Conservation (phyloP, 495 filamentous ascomycete species). For the Aspergillus coremiiformis region DNA sequence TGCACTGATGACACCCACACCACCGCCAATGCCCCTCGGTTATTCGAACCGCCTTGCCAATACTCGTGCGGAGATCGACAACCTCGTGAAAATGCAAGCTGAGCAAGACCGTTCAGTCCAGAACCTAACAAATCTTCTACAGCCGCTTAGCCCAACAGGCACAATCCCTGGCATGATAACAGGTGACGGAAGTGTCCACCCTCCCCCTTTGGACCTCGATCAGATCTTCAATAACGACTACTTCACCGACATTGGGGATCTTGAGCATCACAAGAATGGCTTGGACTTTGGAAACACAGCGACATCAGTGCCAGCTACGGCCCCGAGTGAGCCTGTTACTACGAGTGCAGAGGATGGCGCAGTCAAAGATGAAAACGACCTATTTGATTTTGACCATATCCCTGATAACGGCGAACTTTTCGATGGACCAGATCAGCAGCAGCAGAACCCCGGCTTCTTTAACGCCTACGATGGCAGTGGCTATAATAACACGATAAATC, state of each 20-base stretch:
- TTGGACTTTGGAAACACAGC: constrained; percentile 20
- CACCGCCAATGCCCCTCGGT: constrained; percentile 52
- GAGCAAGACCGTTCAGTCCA: constrained; percentile 67
- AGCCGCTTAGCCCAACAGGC: constrained; percentile 72
- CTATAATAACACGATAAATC: constrained; percentile 15
- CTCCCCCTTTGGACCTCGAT: constrained; percentile 54
- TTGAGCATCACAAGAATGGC: constrained; percentile 24
- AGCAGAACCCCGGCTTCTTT: constrained; percentile 22
- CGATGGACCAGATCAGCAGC: constrained; percentile 20
- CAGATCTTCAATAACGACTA: constrained; percentile 64
- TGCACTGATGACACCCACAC: constrained; percentile 53
- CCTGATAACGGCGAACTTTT: constrained; percentile 35
- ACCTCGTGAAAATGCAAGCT: constrained; percentile 61
- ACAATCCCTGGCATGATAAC: constrained; percentile 64
- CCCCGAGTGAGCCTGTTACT: constrained; percentile 5
- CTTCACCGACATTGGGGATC: constrained; percentile 38
- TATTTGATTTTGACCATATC: constrained; percentile 40
- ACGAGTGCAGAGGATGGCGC: constrained; percentile 16
- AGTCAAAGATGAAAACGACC: constrained; percentile 26
- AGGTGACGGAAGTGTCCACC: constrained; percentile 30
- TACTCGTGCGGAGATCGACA: constrained; percentile 65
- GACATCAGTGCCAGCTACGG: constrained; percentile 3
- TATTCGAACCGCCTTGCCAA: constrained; percentile 47
- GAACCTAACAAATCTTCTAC: constrained; percentile 59
- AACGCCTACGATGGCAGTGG: constrained; percentile 26